Conservation (phyloP, 2,329 filamentous ascomycete species). For the Coniochaeta prunicola region DNA sequence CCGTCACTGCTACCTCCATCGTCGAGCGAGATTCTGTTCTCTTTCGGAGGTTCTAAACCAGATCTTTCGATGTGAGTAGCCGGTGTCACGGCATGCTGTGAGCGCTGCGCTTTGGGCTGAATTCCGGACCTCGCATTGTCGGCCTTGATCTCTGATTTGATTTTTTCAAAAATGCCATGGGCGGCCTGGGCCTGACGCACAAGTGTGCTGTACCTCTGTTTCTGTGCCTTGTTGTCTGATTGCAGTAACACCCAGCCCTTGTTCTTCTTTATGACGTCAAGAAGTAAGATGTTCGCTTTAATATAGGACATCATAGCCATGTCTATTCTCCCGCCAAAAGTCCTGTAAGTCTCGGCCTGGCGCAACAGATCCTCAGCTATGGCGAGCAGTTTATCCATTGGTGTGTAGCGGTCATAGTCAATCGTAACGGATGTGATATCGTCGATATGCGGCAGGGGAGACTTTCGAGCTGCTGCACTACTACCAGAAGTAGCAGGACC, state of each 20-base stretch:
- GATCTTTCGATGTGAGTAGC: not conserved
- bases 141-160: constrained; percentile 53
- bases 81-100: not conserved
- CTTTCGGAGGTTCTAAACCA: not conserved
- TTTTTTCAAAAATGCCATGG: constrained; percentile 43
- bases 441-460: constrained; percentile 44
- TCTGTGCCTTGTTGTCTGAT: constrained; percentile 40
- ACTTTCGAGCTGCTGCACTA: constrained; percentile 11
- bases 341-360: constrained; percentile 54
- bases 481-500: not conserved
- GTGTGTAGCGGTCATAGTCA: constrained; percentile 40
- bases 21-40: not conserved
- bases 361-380: constrained; percentile 45
- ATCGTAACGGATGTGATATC: constrained; percentile 40
- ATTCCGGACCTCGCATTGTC: constrained; percentile 59
- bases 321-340: constrained; percentile 57
- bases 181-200: constrained; percentile 41
- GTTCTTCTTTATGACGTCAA: constrained; percentile 70
- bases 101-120: constrained; percentile 27
- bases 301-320: constrained; percentile 79
- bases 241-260: constrained; percentile 63
- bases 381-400: constrained; percentile 46
- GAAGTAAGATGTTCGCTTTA: constrained; percentile 69
- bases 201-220: constrained; percentile 40
- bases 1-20: constrained; percentile 4